Percentiles rank a stretch among this genome's conserved stretches.
Evolutionary conservation across 2,329 filamentous ascomycete species (phyloP).

Genomic region (Diaporthe destruens): DNA sequence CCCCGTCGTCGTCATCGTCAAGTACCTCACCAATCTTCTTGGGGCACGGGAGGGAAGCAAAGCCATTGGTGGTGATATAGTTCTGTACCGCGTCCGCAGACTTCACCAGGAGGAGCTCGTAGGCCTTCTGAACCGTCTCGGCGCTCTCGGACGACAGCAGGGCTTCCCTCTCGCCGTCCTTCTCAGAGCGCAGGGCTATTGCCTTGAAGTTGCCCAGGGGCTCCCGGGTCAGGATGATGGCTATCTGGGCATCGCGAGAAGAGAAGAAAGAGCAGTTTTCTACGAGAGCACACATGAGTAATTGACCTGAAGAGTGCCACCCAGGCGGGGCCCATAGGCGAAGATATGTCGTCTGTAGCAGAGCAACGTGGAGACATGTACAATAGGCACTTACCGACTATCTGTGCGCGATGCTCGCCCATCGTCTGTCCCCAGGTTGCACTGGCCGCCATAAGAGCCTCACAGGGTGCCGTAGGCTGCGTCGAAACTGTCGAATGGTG

Average conservation of each 20-base stretch:
- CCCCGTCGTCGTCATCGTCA: slow-evolving; percentile 40
- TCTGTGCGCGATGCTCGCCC: slow-evolving; percentile 33
- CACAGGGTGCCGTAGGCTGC: neutral
- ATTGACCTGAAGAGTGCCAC: slow-evolving; percentile 2
- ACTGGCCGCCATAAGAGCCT: slow-evolving; percentile 9
- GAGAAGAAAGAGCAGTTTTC: slow-evolving; percentile 50
- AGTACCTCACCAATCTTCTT: slow-evolving; percentile 34
- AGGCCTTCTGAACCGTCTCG: slow-evolving; percentile 48
- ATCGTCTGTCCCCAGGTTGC: slow-evolving; percentile 29
- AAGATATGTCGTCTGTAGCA: neutral
- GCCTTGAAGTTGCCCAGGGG: slow-evolving; percentile 46
- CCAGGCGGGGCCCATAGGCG: neutral
- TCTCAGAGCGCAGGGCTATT: slow-evolving; percentile 44
- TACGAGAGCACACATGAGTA: slow-evolving; percentile 31
- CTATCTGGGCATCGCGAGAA: slow-evolving; percentile 40
- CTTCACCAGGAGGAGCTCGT: slow-evolving; percentile 54
- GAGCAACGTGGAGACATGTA: neutral
- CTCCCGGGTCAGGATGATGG: slow-evolving; percentile 47
- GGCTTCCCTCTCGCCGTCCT: slow-evolving; percentile 47
- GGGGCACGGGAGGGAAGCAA: slow-evolving; percentile 42
- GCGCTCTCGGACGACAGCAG: slow-evolving; percentile 50
- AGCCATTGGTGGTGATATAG: slow-evolving; percentile 52
- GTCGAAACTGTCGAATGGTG: slow-evolving; percentile 20
- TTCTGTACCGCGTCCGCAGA: slow-evolving; percentile 55
- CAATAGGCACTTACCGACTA: slow-evolving; percentile 34